Evolutionary conservation across 371 early-diverging fungal genomes (phyloP), one percentile per base, ranked within the genome.

Genomic region (Rhizopus delemar): DNA sequence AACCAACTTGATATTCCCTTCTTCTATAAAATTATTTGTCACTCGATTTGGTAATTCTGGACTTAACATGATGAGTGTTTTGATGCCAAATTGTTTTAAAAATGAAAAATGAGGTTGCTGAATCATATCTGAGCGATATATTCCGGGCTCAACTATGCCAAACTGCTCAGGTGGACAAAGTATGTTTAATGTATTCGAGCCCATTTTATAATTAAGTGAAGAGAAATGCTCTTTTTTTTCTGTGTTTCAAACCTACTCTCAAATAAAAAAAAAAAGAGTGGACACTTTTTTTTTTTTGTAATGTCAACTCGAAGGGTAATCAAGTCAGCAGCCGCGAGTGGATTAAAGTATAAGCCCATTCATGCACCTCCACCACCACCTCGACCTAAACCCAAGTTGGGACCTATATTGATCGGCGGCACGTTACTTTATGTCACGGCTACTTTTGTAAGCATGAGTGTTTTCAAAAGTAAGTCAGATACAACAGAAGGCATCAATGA

Each of bases 81-180:
- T 86, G 53, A 97, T 75, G 15, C 81, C 62, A 48, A 95, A 86
- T 11, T 88, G 83, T 53, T 88, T 89, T 16, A 96, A 74, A 68
- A 89, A 96, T 2, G 88, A 74, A 53, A 94, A 88, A 50, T 90
- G 86, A 35, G 84, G 63, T 22, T 90, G 85, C 38, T 88, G 87
- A 33, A 90, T 69, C 66, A 85, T 83, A 53, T 87, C 87, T 16
- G 92, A 90, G 2, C 97, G 89, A 64, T 93, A 95, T 9, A 97
- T 77, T 2, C 92, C 93, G 28, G 84, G 83, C 60, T 94, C 96
- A 12, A 97, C 94, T 29, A 90, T 88, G 22, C 96, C 96, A 76
- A 94, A 96, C 9, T 89, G 86, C 60, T 95, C 95, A 15, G 97
- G 96, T 34, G 93, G 91, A 36, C 75, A 81, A 12, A 82, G 43